Evolutionary conservation across 768 basidiomycete species (phyloP).

Genomic region (Mycena olivaceomarginata): DNA sequence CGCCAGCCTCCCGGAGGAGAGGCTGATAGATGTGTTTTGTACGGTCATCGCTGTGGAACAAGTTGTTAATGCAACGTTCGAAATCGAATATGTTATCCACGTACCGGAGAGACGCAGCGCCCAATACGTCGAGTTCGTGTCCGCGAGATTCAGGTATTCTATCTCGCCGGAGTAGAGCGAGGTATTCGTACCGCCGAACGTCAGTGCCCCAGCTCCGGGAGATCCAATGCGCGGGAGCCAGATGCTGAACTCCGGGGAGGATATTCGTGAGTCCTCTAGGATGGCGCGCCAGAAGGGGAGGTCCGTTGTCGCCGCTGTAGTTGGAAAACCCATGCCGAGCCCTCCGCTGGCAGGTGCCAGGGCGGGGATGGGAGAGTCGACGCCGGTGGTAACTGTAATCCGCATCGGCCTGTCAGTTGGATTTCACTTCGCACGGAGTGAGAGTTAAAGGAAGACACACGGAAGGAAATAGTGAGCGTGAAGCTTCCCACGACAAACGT

Average conservation of each 20-base stretch:
- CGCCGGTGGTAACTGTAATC: not conserved
- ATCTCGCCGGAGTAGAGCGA: slow-evolving; percentile 7
- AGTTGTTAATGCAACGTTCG: not conserved
- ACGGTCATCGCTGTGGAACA: not conserved
- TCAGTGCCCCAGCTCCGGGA: not conserved
- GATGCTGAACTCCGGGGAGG: not conserved
- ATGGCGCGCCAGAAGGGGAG: not conserved
- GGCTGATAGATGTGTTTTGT: not conserved
- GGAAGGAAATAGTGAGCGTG: not conserved
- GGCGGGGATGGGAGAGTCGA: not conserved
- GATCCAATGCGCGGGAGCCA: not conserved
- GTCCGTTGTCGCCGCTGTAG: not conserved
- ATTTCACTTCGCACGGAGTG: not conserved
- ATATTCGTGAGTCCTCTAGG: not conserved
- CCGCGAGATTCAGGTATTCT: slow-evolving; percentile 2
- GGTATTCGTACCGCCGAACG: slow-evolving; percentile 4
- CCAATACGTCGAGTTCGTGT: slow-evolving; percentile 1
- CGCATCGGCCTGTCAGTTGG: not conserved
- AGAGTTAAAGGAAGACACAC: not conserved
- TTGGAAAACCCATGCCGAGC: not conserved
- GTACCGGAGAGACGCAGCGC: slow-evolving; percentile 3
- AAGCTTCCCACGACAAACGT: not conserved
- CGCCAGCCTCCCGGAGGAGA: not conserved
- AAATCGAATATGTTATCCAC: not conserved
- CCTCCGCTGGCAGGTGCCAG: not conserved